Base-by-base conservation (phyloP, 108 stramenopile species). In the Skeletonema tropicum region DNA sequence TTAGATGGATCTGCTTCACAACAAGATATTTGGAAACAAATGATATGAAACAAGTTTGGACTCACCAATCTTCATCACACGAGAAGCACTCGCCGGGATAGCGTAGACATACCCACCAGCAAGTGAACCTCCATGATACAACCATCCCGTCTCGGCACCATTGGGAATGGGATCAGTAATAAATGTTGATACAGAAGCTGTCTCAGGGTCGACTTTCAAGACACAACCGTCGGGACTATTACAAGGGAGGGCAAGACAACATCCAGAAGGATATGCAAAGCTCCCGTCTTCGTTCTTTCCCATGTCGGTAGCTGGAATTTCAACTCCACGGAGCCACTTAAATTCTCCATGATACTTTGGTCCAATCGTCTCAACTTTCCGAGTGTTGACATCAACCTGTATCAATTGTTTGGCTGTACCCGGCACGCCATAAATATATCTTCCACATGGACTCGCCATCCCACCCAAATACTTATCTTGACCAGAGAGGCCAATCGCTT, bases 401-500 rank as follows among this genome's bases (percentile, higher is more conserved):
- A 89, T 66, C 19, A 89, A 83, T 45, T 79, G 74, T 57, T 77
- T 75, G 17, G 89, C 85, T 39, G 83, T 73, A 14, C 91, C 91
- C 11, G 89, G 89, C n/a, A 90, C 89, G 14, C 87, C 91, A 69
- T 87, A 92, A 23, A 92, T 77, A 60, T 74, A 92, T 11, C 69
- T 58, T 26, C 91, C 91, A 77, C 89, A 89, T 7, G 91, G 88
- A 30, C 83, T 85, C 45, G 80, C 61, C 84, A 92, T 86, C 3
- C 91, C 91, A 2, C 91, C 91, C 3, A 92, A 57, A 69, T 87
- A 91, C 42, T 88, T 88, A 71, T 88, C 88, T 68, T 87, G 86
- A 30, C 87, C 88, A 19, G 45, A 32, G 10, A 80, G 31, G 5
- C n/a, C 21, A 48, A 36, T 35, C 39, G 60, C 30, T 8, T 69